Conservation (phyloP, 140 eudicot species). For the Ambrosia hybrid region DNA sequence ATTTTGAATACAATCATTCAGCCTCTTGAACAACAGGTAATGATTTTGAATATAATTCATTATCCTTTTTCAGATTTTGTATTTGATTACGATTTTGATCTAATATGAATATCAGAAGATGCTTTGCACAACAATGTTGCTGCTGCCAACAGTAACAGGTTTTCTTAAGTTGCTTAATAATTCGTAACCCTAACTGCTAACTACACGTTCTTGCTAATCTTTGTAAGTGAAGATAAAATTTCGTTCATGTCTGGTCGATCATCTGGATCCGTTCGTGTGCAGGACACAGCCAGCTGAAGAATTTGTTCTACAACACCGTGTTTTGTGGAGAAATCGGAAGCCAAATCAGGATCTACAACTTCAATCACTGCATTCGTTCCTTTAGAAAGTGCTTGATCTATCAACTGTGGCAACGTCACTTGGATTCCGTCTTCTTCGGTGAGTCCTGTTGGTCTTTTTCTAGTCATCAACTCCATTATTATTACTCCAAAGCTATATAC, state of each 20-base stretch:
- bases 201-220: conserved; percentile 44
- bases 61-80: too few species aligned
- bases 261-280: conserved; percentile 65
- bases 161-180: neutral
- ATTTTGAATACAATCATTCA: too few species aligned
- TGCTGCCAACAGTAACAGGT: too few species aligned
- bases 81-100: too few species aligned
- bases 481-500: conserved; percentile 85
- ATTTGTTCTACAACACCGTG: conserved; percentile 44
- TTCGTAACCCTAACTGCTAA: neutral
- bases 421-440: conserved; percentile 33
- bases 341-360: conserved; percentile 57
- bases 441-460: conserved; percentile 68
- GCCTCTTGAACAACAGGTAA: too few species aligned
- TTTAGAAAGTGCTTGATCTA: conserved; percentile 41
- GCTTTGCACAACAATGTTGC: too few species aligned
- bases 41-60: too few species aligned
- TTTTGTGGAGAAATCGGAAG: conserved; percentile 38
- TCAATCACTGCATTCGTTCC: conserved; percentile 41
- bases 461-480: conserved; percentile 76
- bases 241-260: conserved; percentile 71
- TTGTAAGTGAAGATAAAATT: conserved; percentile 58
- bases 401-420: conserved; percentile 53
- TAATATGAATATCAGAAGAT: too few species aligned
- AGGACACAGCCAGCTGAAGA: conserved; percentile 60